A percentile compares a stretch with the other conserved stretches of the same genome.
phyloP scores from a whole-genome alignment of 805 yeast species.

The Candida ovalis region DNA sequence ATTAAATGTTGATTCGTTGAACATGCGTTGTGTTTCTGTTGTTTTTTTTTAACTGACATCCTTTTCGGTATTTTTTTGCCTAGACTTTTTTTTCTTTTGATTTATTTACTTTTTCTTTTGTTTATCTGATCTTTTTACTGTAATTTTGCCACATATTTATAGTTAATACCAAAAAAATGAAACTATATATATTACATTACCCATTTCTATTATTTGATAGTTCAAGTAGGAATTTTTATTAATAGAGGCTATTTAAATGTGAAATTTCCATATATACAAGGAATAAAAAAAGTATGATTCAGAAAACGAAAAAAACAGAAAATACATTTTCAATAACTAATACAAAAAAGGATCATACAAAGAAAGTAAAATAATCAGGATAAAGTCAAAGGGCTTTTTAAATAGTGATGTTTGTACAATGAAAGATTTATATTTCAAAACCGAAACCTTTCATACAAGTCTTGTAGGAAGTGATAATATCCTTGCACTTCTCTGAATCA shows the following conservation, averaged over 20 bases:
- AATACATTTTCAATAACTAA: not conserved
- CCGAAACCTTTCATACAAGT: constrained; percentile 91
- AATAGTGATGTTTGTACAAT: too few relatives aligned
- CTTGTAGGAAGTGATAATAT: constrained; percentile 69
- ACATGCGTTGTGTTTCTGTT: not conserved
- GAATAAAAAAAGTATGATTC: not conserved
- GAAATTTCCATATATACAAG: too few relatives aligned
- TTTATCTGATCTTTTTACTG: not conserved
- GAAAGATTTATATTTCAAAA: constrained; percentile 41
- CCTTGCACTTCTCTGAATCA: constrained; percentile 78
- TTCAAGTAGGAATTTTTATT: too few relatives aligned
- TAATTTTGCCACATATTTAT: not conserved
- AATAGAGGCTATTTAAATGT: too few relatives aligned
- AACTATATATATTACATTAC: not conserved
- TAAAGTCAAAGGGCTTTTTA: too few relatives aligned
- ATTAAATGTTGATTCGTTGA: not conserved
- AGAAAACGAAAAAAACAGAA: not conserved
- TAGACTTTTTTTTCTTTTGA: not conserved
- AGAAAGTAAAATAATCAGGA: not conserved
- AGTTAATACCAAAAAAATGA: not conserved
- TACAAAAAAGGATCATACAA: not conserved
- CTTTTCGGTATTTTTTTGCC: not conserved
- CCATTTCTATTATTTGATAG: too few relatives aligned
- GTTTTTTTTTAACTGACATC: not conserved
- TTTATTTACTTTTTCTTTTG: not conserved